Base-by-base conservation (phyloP, 768 basidiomycete species). In the Xerocomus spinulosus region DNA sequence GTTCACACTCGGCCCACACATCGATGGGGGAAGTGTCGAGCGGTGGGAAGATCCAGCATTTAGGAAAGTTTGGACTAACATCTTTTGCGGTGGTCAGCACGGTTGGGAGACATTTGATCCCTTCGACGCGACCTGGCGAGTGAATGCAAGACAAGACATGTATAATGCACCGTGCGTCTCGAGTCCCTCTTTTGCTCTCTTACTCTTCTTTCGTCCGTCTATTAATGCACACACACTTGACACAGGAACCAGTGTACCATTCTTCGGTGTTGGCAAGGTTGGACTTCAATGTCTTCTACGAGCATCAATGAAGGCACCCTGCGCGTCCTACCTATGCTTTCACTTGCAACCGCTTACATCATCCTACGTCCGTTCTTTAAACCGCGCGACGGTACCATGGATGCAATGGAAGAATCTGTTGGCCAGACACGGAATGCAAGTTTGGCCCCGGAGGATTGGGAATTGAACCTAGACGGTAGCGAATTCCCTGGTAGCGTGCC, bases 281-380 rank as follows among this genome's bases (percentile, higher is more conserved):
- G 77, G 78, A 76, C 74, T 9, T 74, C 73, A 9, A 64, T 80
- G 52, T 79, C 77, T 6, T 65, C 57, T 35, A 81, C 81, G 4
- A 80, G 77, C 0, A 76, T 78, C 0, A 68, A 68, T 14, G 81
- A 85, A 58, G 85, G 85, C 12, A 85, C 83, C 0, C 70, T 86
- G 1, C 71, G 73, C 2, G 77, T 85, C n/a, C 73, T 81, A 34
- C 83, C 83, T 0, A 72, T 77, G 62, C 64, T 85, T 38, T 64
- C 66, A 0, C 71, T 81, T 17, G 66, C 80, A 7, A 74, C 80
- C 0, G 76, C 83, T 0, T 87, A 87, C 52, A 66, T 78, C 48
- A 68, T 85, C 17, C 71, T 86, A 0, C 76, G 85, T 9, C 84
- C 84, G 0, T 82, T 86, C 68, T 86, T 87, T 74, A 71, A 69